Evolutionary conservation across 768 basidiomycete genomes (phyloP).

Genomic region (Podaxis sp.): DNA sequence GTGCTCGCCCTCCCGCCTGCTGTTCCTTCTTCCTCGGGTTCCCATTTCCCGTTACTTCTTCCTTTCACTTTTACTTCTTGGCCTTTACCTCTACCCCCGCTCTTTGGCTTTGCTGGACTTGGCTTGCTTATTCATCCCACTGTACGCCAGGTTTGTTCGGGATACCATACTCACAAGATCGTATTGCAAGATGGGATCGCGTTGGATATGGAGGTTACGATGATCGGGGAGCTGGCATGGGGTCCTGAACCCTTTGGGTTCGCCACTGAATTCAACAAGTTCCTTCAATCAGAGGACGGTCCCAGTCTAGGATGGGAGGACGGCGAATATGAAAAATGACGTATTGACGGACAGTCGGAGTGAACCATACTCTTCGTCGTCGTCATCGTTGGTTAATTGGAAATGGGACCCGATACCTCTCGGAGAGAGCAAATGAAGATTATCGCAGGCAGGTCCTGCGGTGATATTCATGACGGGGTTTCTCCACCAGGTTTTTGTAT

Average conservation of each 20-base stretch:
- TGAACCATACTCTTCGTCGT: not conserved
- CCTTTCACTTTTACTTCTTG: not conserved
- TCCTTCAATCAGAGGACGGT: not conserved
- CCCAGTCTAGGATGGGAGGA: not conserved
- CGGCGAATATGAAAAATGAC: not conserved
- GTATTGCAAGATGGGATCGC: not conserved
- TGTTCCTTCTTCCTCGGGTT: not conserved
- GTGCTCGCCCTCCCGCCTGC: not conserved
- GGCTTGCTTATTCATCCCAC: not conserved
- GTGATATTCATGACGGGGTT: not conserved
- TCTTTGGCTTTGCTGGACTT: not conserved
- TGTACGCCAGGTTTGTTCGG: not conserved
- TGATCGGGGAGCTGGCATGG: not conserved
- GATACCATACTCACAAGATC: not conserved
- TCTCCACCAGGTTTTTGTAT: not conserved
- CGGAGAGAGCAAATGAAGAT: not conserved
- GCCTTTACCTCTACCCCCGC: not conserved
- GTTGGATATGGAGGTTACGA: not conserved
- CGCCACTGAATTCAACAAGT: not conserved
- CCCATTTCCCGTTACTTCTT: not conserved
- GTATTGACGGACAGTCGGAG: not conserved
- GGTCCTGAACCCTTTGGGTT: not conserved
- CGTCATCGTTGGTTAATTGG: not conserved
- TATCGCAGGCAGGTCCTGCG: not conserved
- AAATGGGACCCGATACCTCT: not conserved